phyloP scores from a whole-genome alignment of 495 filamentous ascomycete genomes.

The Tuber calosporum region DNA sequence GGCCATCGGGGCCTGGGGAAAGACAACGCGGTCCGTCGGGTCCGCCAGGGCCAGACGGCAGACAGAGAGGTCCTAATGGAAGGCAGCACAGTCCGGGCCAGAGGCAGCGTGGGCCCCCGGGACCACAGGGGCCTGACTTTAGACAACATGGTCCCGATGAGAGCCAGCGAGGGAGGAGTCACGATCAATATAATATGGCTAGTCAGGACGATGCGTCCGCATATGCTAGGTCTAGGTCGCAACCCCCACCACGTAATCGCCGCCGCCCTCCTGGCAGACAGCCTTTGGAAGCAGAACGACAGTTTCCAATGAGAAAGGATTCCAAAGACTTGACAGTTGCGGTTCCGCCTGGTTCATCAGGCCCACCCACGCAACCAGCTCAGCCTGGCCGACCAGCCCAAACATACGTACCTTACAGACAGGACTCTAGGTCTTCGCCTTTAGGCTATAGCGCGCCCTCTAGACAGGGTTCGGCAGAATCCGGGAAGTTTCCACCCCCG shows the following conservation, averaged over 20 bases:
- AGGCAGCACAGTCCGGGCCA: slow-evolving; percentile 8
- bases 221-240: slow-evolving; percentile 29
- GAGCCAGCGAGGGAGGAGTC: slow-evolving; percentile 10
- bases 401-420: slow-evolving; percentile 35
- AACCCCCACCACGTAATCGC: slow-evolving; percentile 17
- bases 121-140: slow-evolving; percentile 6
- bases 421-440: slow-evolving; percentile 34
- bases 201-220: slow-evolving; percentile 3
- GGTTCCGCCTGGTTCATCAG: not conserved
- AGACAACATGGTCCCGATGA: slow-evolving; percentile 10
- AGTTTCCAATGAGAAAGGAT: slow-evolving; percentile 23
- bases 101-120: slow-evolving; percentile 5
- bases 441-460: slow-evolving; percentile 15
- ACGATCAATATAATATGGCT: slow-evolving; percentile 7
- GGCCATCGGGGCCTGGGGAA: slow-evolving; percentile 3
- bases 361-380: not conserved
- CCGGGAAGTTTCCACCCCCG: slow-evolving; percentile 30
- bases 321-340: not conserved
- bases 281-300: slow-evolving; percentile 39
- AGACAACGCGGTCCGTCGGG: not conserved
- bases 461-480: slow-evolving; percentile 31
- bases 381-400: slow-evolving; percentile 4
- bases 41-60: not conserved
- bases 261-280: slow-evolving; percentile 39
- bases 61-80: not conserved